These are phyloP conservation scores for Aspergillus affinis DNA, from an alignment of 495 filamentous ascomycete species.

Conservation along the genomic window DNA sequence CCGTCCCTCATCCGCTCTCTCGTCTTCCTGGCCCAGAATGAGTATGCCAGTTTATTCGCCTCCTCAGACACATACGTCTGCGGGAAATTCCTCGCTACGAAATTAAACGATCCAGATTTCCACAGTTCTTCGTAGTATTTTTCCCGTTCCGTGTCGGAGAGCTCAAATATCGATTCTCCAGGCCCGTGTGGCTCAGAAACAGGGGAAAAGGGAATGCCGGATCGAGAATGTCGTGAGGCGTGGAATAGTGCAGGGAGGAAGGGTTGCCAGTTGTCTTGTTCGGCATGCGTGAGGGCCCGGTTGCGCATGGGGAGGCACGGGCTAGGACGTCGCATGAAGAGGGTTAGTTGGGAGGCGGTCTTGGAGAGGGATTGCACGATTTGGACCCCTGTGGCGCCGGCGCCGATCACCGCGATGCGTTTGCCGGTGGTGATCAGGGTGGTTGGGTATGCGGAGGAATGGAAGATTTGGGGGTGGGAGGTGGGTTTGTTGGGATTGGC, in stretches of 20 bases:
- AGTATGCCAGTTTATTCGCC: constrained; percentile 46
- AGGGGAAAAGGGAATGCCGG: neutral
- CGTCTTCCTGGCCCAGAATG: constrained; percentile 55
- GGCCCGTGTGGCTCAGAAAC: constrained; percentile 29
- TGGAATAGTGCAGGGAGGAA: constrained; percentile 39
- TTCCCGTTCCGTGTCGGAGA: constrained; percentile 42
- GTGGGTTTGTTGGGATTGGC: neutral
- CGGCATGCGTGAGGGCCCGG: constrained; percentile 33
- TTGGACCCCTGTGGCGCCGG: constrained; percentile 26
- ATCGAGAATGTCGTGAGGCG: constrained; percentile 30
- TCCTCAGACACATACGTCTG: constrained; percentile 44
- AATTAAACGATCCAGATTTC: constrained; percentile 49
- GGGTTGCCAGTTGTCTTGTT: constrained; percentile 44
- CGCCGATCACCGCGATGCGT: constrained; percentile 26
- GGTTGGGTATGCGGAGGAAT: constrained; percentile 21
- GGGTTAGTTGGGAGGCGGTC: constrained; percentile 33
- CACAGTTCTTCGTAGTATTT: constrained; percentile 47
- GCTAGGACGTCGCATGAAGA: constrained; percentile 51
- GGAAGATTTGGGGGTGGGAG: neutral
- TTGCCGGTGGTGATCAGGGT: constrained; percentile 20
- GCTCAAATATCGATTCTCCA: constrained; percentile 35
- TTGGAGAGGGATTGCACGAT: constrained; percentile 32
- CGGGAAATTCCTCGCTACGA: constrained; percentile 48
- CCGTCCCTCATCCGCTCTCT: constrained; percentile 50
- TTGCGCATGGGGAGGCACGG: constrained; percentile 45